Percentiles rank a stretch among this genome's conserved stretches.
Evolutionary conservation across 306 rosid species (phyloP).

Genomic region (Vigna hirtella): DNA sequence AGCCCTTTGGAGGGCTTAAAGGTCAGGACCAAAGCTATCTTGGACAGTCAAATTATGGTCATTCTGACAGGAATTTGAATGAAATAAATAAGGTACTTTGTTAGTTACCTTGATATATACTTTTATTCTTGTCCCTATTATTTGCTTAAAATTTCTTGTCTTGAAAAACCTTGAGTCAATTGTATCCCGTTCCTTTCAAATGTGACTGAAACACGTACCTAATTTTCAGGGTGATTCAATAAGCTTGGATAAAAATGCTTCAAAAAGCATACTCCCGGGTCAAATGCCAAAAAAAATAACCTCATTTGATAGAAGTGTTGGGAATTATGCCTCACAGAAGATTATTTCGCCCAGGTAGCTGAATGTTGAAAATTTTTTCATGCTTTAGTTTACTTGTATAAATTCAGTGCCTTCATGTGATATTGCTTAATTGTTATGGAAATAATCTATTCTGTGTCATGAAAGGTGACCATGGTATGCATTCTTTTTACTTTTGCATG

Average conservation of each 20-base stretch:
- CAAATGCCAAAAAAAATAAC: conserved; percentile 57
- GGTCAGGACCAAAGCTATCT: conserved; percentile 59
- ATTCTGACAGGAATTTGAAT: conserved; percentile 53
- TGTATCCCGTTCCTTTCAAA: conserved; percentile 11
- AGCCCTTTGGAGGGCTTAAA: conserved; percentile 58
- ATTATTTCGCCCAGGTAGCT: conserved; percentile 72
- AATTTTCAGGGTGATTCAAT: conserved; percentile 63
- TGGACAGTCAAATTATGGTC: conserved; percentile 67
- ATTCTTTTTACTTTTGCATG: conserved; percentile 3
- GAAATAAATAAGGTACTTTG: conserved; percentile 75
- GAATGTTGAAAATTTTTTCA: conserved; percentile 16
- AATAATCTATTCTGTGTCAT: conserved; percentile 12
- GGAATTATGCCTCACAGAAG: conserved; percentile 61
- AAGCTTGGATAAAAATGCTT: conserved; percentile 61
- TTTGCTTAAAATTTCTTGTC: conserved; percentile 12
- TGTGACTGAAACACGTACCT: conserved; percentile 47
- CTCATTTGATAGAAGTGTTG: conserved; percentile 64
- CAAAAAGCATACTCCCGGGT: conserved; percentile 62
- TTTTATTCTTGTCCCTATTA: conserved; percentile 34
- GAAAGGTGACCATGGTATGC: neutral
- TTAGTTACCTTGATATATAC: conserved; percentile 24
- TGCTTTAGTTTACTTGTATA: conserved; percentile 12
- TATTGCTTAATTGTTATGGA: conserved; percentile 2
- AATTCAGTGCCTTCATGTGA: conserved; percentile 17
- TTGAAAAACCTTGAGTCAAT: conserved; percentile 33